Conservation (phyloP, 2,329 filamentous ascomycete species). For the Lachnellula arida region DNA sequence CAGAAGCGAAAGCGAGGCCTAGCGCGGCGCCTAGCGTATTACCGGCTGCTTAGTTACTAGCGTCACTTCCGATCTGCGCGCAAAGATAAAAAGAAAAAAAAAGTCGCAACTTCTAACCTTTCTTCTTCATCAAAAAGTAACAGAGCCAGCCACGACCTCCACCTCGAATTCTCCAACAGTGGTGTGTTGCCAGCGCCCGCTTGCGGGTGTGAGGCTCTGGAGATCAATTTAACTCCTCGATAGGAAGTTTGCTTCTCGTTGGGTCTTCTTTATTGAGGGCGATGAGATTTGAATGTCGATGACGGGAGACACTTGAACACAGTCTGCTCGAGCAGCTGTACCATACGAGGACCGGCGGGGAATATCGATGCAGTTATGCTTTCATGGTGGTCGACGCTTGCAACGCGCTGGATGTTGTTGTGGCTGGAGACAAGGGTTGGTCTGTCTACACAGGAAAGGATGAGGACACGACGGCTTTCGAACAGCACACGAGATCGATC, state of each 20-base stretch:
- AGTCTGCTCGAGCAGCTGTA: too few species aligned
- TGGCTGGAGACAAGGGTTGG: too few species aligned
- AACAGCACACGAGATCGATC: too few species aligned
- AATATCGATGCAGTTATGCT: slow-evolving; percentile 7
- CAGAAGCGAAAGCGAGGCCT: too few species aligned
- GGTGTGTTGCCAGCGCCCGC: slow-evolving; percentile 63
- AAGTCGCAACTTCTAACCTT: slow-evolving; percentile 26
- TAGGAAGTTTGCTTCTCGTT: slow-evolving; percentile 67
- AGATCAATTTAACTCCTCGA: slow-evolving; percentile 52
- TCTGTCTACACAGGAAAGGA: too few species aligned
- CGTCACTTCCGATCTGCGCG: too few species aligned
- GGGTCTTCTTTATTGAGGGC: slow-evolving; percentile 67
- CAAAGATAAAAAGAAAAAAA: too few species aligned
- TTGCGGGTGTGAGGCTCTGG: slow-evolving; percentile 54
- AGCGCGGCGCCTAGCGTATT: too few species aligned
- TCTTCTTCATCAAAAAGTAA: slow-evolving; percentile 54
- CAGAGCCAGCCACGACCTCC: slow-evolving; percentile 67
- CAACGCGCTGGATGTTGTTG: too few species aligned
- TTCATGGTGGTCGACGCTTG: background rate
- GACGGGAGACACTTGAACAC: slow-evolving; percentile 53
- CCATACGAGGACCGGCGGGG: slow-evolving; percentile 22
- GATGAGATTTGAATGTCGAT: slow-evolving; percentile 68
- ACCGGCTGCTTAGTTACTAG: too few species aligned
- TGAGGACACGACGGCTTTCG: too few species aligned
- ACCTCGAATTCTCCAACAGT: slow-evolving; percentile 52